Evolutionary conservation across 2,329 filamentous ascomycete genomes (phyloP).

Genomic region (Aspergillus flavus): DNA sequence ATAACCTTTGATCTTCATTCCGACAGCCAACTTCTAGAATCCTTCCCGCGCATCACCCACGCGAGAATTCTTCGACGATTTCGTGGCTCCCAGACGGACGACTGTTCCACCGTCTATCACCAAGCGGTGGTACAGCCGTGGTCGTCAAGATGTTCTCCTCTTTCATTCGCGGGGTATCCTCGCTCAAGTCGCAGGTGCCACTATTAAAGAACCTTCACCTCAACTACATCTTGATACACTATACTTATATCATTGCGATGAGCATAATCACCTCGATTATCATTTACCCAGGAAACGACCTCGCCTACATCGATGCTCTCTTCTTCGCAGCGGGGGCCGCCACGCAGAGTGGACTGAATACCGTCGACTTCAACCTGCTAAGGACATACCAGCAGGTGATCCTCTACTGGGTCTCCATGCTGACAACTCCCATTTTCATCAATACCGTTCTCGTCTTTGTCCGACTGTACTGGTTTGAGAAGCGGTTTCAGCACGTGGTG

Average conservation of each 20-base stretch:
- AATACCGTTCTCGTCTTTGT: conserved; percentile 87
- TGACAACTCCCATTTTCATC: conserved; percentile 82
- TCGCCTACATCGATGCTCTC: conserved; percentile 83
- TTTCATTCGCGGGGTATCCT: conserved; percentile 22
- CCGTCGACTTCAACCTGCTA: conserved; percentile 66
- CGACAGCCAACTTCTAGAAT: neutral
- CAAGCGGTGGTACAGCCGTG: neutral
- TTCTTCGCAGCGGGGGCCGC: conserved; percentile 84
- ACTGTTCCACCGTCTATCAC: neutral
- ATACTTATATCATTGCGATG: conserved; percentile 78
- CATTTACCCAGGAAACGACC: conserved; percentile 65
- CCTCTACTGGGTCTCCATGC: conserved; percentile 70
- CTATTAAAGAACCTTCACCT: conserved; percentile 40
- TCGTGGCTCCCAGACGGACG: neutral
- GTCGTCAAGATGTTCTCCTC: conserved; percentile 32
- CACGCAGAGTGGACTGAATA: conserved; percentile 93
- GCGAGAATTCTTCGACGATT: neutral
- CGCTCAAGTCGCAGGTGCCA: conserved; percentile 39
- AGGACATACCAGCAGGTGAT: conserved; percentile 74
- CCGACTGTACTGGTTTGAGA: conserved; percentile 97
- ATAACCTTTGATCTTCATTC: neutral
- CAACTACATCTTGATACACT: conserved; percentile 52
- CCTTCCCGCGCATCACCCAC: neutral
- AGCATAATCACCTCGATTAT: conserved; percentile 75
- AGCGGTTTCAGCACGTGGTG: conserved; percentile 84